Base-by-base conservation (phyloP, 495 filamentous ascomycete species). In the Annulohypoxylon nitens region DNA sequence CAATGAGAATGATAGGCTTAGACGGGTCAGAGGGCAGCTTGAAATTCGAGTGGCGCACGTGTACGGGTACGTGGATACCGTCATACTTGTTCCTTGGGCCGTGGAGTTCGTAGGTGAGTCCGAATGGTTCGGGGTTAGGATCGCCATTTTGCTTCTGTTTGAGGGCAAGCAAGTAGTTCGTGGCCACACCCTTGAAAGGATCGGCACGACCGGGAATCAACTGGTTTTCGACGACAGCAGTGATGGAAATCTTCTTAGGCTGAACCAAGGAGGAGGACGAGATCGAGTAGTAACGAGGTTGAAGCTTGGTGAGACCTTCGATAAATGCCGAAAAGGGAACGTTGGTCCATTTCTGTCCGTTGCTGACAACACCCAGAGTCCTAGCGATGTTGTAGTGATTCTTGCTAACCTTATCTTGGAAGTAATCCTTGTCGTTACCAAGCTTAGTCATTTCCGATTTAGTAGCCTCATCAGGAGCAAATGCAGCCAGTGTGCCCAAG, bases 261-360 rank as follows among this genome's bases (percentile, higher is more conserved):
- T 99, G 95, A 43, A 97, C 96, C 9, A 93, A 80, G 23, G 96
- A 98, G 0, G 95, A 98, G 0, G 97, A 98, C 23, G 96, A 99
- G 80, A 99, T 99, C 25, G 97, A 98, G 85, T 99, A 99, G 86
- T 98, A 99, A 33, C 96, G 93, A 8, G 97, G 95, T 78, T 98
- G 96, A 51, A 99, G 89, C 85, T 97, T 97, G 82, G 92, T 92
- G 61, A 98, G 80, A 71, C 94, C 92, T 84, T 99, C 96, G 70
- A 98, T 96, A 70, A 98, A 89, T 73, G 95, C 88, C 5, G 97
- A 97, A 83, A 99, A 98, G 14, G 96, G 97, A 51, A 97, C 89
- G 51, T 88, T 89, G 20, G 87, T 81, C 92, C 97, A 99, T 51
- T 87, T 86, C 83, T 93, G 84, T 26, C 89, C 87, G 33, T 84